Conservation (phyloP, 306 rosid species). For the Cicer yamashitae region DNA sequence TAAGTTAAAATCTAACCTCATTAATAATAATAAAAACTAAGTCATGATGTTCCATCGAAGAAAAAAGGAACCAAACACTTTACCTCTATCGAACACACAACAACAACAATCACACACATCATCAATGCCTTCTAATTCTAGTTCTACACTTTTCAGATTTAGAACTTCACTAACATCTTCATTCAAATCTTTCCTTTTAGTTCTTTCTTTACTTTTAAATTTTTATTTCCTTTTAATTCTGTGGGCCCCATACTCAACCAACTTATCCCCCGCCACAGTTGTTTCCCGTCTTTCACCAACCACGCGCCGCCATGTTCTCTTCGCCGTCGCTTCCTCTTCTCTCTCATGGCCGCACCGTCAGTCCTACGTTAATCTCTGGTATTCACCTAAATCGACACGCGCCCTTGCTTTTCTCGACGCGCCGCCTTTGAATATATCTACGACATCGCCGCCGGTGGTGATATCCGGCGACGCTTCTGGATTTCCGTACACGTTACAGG, state of each 20-base stretch:
- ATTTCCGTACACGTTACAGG: conserved; percentile 66
- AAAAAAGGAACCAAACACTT: conserved; percentile 32
- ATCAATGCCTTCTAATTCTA: conserved; percentile 31
- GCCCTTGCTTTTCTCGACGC: conserved; percentile 75
- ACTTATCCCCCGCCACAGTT: neutral
- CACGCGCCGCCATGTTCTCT: conserved; percentile 76
- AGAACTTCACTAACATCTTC: conserved; percentile 15
- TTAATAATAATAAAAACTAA: neutral
- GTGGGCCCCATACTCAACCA: conserved; percentile 32
- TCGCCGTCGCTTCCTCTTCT: conserved; percentile 76
- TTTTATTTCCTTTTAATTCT: conserved; percentile 48
- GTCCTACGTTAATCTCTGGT: conserved; percentile 71
- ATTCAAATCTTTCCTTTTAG: conserved; percentile 54
- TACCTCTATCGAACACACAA: conserved; percentile 12
- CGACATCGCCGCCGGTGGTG: conserved; percentile 50
- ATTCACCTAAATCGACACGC: conserved; percentile 60
- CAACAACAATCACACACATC: neutral
- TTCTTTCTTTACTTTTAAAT: conserved; percentile 58
- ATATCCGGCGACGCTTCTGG: conserved; percentile 66
- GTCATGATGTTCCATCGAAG: conserved; percentile 46
- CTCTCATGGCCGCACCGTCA: conserved; percentile 68
- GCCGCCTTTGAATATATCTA: neutral
- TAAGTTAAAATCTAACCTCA: neutral
- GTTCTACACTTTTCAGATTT: conserved; percentile 28
- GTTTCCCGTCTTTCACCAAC: conserved; percentile 42